Evolutionary conservation across 2,329 filamentous ascomycete genomes (phyloP).

Genomic region (Hymenoscyphus linearis): DNA sequence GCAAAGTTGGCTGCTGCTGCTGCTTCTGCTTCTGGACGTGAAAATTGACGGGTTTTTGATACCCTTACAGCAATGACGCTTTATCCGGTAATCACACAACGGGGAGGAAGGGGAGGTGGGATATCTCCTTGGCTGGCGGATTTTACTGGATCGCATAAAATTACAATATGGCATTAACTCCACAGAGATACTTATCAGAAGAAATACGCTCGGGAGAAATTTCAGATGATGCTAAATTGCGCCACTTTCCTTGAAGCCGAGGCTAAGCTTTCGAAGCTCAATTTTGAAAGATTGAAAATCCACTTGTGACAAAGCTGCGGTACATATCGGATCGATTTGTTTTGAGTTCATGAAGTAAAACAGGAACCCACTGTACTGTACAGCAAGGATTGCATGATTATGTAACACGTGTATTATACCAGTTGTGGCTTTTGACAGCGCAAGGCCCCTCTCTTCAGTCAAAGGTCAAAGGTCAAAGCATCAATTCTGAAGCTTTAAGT

Average conservation of each 20-base stretch:
- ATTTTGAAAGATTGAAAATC: background rate
- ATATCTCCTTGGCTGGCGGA: background rate
- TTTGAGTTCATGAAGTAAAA: background rate
- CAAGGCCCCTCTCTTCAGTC: background rate
- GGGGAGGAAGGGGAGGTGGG: background rate
- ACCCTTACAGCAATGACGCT: background rate
- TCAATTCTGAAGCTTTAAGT: background rate
- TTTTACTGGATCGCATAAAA: background rate
- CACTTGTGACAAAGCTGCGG: no score
- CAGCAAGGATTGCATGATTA: no score
- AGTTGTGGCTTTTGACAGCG: background rate
- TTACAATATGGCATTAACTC: background rate
- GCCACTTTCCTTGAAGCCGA: background rate
- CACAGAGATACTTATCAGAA: background rate
- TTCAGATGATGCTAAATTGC: background rate
- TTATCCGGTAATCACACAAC: background rate
- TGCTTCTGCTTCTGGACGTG: background rate
- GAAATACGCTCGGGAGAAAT: background rate
- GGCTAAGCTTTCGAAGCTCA: background rate
- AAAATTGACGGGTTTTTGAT: background rate
- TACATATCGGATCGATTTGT: background rate
- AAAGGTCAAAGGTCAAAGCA: background rate
- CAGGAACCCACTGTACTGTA: no score
- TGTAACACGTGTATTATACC: background rate
- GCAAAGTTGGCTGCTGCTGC: slow-evolving; percentile 3